phyloP scores from a whole-genome alignment of 805 yeast species.

The Barnettozyma botsteinii region DNA sequence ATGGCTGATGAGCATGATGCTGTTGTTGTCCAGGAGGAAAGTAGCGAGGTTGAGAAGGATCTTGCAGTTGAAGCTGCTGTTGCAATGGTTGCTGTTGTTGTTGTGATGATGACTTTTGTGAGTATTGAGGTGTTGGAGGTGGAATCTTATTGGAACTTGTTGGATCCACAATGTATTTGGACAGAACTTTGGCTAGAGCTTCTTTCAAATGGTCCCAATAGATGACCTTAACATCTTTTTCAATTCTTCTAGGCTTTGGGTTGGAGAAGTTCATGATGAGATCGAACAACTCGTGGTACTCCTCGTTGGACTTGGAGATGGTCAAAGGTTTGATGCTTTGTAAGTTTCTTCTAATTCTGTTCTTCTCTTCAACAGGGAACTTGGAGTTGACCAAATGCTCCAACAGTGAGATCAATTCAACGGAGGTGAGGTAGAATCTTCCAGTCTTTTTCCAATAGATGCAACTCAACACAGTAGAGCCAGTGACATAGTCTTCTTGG shows the following conservation, averaged over 20 bases:
- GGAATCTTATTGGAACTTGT: not conserved
- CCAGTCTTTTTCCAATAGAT: conserved; percentile 48
- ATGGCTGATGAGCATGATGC: not conserved
- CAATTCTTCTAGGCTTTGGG: conserved; percentile 66
- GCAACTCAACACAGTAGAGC: conserved; percentile 49
- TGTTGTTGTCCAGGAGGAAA: not conserved
- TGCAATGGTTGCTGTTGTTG: conserved; percentile 1
- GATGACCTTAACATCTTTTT: conserved; percentile 64
- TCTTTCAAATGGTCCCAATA: conserved; percentile 47
- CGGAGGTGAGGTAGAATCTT: conserved; percentile 55
- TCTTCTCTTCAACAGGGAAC: conserved; percentile 64
- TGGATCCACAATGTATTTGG: conserved; percentile 40
- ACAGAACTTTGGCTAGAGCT: conserved; percentile 51
- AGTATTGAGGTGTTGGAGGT: not conserved
- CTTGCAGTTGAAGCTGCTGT: not conserved
- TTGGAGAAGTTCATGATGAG: conserved; percentile 54
- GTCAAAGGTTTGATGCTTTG: conserved; percentile 60
- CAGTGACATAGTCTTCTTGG: conserved; percentile 31
- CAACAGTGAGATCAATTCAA: conserved; percentile 52
- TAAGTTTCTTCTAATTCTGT: conserved; percentile 59
- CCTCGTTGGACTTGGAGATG: conserved; percentile 41
- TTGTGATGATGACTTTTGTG: not conserved
- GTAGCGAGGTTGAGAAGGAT: not conserved
- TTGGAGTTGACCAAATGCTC: conserved; percentile 50
- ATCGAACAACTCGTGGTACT: conserved; percentile 35